Percentiles rank a stretch among this genome's conserved stretches.
phyloP scores from a whole-genome alignment of 257 asterid species.

The Solanum raphanifolium region DNA sequence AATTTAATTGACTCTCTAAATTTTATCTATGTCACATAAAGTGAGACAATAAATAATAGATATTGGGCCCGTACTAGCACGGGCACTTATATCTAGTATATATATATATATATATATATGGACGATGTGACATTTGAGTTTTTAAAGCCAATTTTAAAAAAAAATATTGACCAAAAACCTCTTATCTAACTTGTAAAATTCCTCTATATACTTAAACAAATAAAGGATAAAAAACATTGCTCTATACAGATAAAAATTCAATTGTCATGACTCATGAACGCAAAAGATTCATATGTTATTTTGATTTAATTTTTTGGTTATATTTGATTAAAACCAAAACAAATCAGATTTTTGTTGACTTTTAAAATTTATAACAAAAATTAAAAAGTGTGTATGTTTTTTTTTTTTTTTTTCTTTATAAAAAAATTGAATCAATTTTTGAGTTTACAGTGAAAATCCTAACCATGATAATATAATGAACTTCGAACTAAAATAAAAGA shows the following conservation, averaged over 20 bases:
- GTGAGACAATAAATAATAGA: too few relatives aligned
- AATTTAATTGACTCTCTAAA: too few relatives aligned
- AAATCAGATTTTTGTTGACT: too few relatives aligned
- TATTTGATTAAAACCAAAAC: too few relatives aligned
- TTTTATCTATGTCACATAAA: too few relatives aligned
- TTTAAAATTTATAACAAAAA: too few relatives aligned
- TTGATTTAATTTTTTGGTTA: neutral
- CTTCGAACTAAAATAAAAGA: too few relatives aligned
- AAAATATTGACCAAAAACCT: neutral
- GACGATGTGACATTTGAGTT: neutral
- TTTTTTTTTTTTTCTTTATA: too few relatives aligned
- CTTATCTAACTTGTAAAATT: neutral
- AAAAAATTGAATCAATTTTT: too few relatives aligned
- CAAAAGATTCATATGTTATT: neutral
- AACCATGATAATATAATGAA: neutral
- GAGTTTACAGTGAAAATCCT: neutral
- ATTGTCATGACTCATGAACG: neutral
- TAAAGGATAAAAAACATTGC: neutral
- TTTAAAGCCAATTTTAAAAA: rapidly evolving
- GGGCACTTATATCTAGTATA: too few relatives aligned
- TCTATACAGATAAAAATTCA: neutral
- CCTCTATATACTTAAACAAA: neutral
- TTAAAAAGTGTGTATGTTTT: neutral
- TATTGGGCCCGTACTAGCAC: too few relatives aligned
- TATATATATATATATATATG: too few relatives aligned